A percentile compares a stretch with the other conserved stretches of the same genome.
phyloP scores from a whole-genome alignment of 805 yeast species.

The Metschnikowia vanudenii region DNA sequence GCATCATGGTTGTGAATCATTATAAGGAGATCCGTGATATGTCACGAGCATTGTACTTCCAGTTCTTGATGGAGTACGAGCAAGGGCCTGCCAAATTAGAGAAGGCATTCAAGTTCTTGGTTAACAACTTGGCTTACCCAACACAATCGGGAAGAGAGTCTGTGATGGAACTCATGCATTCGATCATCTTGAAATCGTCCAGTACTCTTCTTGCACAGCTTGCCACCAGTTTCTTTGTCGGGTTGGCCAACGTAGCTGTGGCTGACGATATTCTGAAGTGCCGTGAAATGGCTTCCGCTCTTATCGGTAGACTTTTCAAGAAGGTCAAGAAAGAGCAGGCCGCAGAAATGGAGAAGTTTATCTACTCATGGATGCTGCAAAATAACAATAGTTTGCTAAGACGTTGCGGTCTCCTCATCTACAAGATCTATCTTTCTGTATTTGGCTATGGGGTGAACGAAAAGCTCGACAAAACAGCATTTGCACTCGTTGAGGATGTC shows the following conservation, averaged over 20 bases:
- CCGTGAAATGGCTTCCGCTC: conserved; percentile 74
- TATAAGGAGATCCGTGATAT: conserved; percentile 78
- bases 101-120: conserved; percentile 76
- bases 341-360: conserved; percentile 37
- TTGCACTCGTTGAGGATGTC: conserved; percentile 24
- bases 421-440: conserved; percentile 57
- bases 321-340: conserved; percentile 41
- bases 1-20: conserved; percentile 88
- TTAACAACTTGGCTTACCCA: conserved; percentile 78
- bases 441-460: conserved; percentile 42
- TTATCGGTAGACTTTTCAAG: conserved; percentile 54
- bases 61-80: conserved; percentile 89
- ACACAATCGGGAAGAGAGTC: conserved; percentile 85
- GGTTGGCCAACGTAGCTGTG: conserved; percentile 71
- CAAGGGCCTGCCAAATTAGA: conserved; percentile 85
- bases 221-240: conserved; percentile 77
- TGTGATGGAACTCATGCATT: conserved; percentile 80
- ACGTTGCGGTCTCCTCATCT: conserved; percentile 73
- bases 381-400: conserved; percentile 49
- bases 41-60: conserved; percentile 78
- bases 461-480: conserved; percentile 41
- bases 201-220: conserved; percentile 56
- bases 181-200: conserved; percentile 65
- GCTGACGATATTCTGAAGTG: conserved; percentile 78
- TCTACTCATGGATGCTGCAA: conserved; percentile 63